Evolutionary conservation across 495 filamentous ascomycete genomes (phyloP), one percentile per base, ranked within the genome.

Genomic region (Daldinia bambusicola): DNA sequence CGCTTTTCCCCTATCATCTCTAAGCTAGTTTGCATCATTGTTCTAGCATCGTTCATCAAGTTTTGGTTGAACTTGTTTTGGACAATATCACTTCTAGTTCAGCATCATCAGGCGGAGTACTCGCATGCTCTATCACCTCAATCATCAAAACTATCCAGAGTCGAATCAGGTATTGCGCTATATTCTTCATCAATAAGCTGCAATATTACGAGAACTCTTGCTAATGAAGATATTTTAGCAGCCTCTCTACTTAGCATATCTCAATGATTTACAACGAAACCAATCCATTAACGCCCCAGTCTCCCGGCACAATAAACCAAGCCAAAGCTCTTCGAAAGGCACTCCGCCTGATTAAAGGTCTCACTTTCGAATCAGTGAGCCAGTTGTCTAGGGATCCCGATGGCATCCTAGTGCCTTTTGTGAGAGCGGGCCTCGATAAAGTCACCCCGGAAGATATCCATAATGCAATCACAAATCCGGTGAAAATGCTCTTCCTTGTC

Each of bases 401-500:
- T 4, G 5, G 4, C 2, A 22, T 48, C 10, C 43, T 48, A 7
- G 10, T 18, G 10, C 43, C 43, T 5, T 10, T 48, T 48, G 2
- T 48, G 20, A 48, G 2, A 12, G 18, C 18, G 9, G 43, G 7
- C 2, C 9, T 48, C 1, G 20, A 20, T 9, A 48, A 20, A 5
- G 8, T 16, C 43, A 63, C 53, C 26, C 50, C 57, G 41, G 61
- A 62, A 1, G 40, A 52, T 8, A 50, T 32, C 51, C 26, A 13
- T 14, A n/a, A 52, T 4, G 4, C 1, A 1, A 58, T 73, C n/a
- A 12, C 6, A 10, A 12, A 22, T 32, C 38, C 3, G 20, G 26
- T 73, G 18, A 32, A 5, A 1, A 34, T 36, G 5, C 12, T 57
- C 8, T 66, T 73, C 31, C 16, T 53, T 36, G 4, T 48, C 22